Evolutionary conservation across 805 yeast genomes (phyloP), one percentile per base, ranked within the genome.

Genomic region (Grigorovia jiainica): DNA sequence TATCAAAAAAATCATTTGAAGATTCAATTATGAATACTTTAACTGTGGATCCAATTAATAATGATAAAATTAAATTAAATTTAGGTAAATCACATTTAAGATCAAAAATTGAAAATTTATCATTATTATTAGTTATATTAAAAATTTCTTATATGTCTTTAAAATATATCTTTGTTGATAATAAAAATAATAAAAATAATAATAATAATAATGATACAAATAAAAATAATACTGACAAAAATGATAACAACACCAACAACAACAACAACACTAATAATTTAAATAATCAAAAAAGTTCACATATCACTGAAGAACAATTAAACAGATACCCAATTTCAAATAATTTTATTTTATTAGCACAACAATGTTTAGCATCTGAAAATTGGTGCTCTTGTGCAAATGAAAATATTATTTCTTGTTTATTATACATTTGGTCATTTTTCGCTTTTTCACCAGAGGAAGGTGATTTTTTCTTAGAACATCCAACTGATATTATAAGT

Each of bases 371-470:
- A 34, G 52, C 59, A 1, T 49, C 55, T 3, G 61, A 59, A 34
- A 58, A 60, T 43, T 45, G 55, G 38, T 53, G 54, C 39, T 54
- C 57, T 13, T 55, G 60, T 34, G 56, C 64, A 0, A 61, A 57
- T 25, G 66, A 60, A 48, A 61, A 54, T 36, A 53, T 51, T 17
- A 44, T 55, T 16, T 51, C 56, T 8, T 61, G 59, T 38, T 43
- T 57, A 27, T 46, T 58, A 35, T 61, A 57, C 36, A 50, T 58
- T 24, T 61, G 66, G 66, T 47, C 61, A 11, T 56, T 53, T 34
- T 54, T 54, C 27, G 62, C 53, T 10, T 53, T 58, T 39, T 55
- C 66, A 1, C 64, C 66, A 1, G 64, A 61, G 37, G 58, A 58
- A 44, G 61, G 63, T 19, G 65, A 61, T 45, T 54, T 55, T 20